Evolutionary conservation across 495 filamentous ascomycete species (phyloP).

Genomic region (Daldinia vernicosa): DNA sequence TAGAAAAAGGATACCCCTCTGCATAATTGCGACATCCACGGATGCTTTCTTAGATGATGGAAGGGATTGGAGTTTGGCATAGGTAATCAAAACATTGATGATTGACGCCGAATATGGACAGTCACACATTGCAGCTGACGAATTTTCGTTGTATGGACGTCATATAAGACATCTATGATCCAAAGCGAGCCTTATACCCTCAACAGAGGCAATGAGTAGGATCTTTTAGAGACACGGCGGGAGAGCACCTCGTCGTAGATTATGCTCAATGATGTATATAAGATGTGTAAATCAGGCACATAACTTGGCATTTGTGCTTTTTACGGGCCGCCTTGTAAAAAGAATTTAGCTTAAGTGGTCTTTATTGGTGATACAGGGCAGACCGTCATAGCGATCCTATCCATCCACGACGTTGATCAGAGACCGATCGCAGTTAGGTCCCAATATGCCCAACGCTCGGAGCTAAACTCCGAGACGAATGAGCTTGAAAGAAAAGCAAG

Average conservation of each 20-base stretch:
- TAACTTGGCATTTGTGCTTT: constrained; percentile 20
- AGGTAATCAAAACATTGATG: constrained; percentile 26
- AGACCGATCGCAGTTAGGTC: constrained; percentile 1
- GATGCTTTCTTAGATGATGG: constrained; percentile 33
- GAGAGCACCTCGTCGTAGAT: not conserved
- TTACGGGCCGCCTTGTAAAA: not conserved
- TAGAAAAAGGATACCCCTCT: constrained; percentile 46
- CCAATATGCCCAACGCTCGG: constrained; percentile 19
- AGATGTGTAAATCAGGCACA: constrained; percentile 20
- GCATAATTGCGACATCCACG: constrained; percentile 34
- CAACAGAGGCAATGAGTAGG: constrained; percentile 4
- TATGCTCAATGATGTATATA: constrained; percentile 29
- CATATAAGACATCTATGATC: constrained; percentile 12
- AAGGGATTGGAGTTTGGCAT: constrained; percentile 29
- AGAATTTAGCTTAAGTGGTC: not conserved
- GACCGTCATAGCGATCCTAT: constrained; percentile 6
- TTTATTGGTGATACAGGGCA: constrained; percentile 15
- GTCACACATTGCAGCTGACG: constrained; percentile 10
- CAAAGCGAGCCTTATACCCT: not conserved
- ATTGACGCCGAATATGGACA: constrained; percentile 19
- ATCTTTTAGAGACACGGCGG: constrained; percentile 16
- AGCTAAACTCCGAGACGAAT: constrained; percentile 15
- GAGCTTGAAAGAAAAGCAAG: not conserved
- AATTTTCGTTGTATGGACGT: constrained; percentile 27
- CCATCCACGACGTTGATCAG: constrained; percentile 12